A percentile compares a stretch with the other conserved stretches of the same genome.
These are phyloP conservation scores for Forsythia viridissima DNA, from an alignment of 257 asterid genomes.

Conservation along the genomic window DNA sequence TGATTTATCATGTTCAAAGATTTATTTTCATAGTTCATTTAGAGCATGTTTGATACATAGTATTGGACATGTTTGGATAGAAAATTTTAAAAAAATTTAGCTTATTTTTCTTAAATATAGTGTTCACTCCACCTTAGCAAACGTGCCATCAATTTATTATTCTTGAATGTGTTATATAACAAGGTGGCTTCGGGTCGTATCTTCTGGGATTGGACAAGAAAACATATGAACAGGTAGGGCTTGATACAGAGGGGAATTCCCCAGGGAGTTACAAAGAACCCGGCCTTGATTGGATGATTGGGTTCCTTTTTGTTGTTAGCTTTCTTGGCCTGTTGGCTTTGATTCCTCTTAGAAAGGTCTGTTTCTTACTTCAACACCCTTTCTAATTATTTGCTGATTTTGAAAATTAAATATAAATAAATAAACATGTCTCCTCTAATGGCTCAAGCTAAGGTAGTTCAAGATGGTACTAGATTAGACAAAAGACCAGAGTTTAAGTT, in stretches of 20 bases:
- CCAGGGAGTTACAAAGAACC: constrained; percentile 57
- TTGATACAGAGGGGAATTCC: constrained; percentile 54
- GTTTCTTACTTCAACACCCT: background rate
- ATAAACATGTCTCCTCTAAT: background rate
- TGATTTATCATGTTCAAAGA: background rate
- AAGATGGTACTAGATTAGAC: background rate
- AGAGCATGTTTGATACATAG: background rate
- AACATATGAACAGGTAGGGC: constrained; percentile 64
- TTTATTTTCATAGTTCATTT: background rate
- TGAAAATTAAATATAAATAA: too few species aligned
- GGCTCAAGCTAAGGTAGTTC: background rate
- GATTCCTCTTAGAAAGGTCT: constrained; percentile 75
- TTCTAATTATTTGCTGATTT: too few species aligned
- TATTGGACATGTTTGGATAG: background rate
- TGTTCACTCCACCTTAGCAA: too few species aligned
- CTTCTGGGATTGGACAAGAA: constrained; percentile 60
- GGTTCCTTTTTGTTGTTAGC: constrained; percentile 61
- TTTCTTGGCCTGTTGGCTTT: constrained; percentile 66
- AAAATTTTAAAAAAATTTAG: too few species aligned
- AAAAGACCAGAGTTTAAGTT: too few species aligned
- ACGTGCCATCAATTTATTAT: background rate
- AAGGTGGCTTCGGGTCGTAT: constrained; percentile 78
- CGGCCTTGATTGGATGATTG: constrained; percentile 70
- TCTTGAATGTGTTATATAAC: constrained; percentile 20
- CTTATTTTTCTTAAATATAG: too few species aligned